Evolutionary conservation across 129 eudicot genomes (phyloP), one percentile per base, ranked within the genome.

Genomic region (Chrysanthemum seticuspe): DNA sequence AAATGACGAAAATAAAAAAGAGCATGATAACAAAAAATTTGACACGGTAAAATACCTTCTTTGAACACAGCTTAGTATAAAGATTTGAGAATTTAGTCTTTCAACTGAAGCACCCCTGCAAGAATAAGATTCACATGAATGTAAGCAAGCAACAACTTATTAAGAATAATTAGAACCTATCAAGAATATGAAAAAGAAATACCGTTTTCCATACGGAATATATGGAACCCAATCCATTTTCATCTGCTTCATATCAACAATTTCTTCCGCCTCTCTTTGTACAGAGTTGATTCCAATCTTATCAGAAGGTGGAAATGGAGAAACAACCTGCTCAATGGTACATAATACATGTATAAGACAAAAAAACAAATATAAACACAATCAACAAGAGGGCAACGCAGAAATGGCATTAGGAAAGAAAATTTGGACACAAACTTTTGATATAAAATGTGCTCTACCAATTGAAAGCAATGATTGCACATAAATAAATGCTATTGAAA

Each of bases 211-310:
- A 50, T 87, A 77, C 12, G 98, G 96, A 58, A 92, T 84, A 76
- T 89, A 92, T 15, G 98, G 98, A 60, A 92, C 88, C 98, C 98
- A 89, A 65, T 89, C 98, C 96, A 92, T 89, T 78, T 92, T 92
- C 98, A 92, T 92, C 65, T 79, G 87, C 83, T 87, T 92, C 98
- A 92, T 92, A 58, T 95, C 95, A 55, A 92, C 57, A 74, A 92
- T 92, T 80, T 89, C 95, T 80, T 89, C 96, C 40, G 82, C 68
- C 82, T 87, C 98, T 76, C 89, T 87, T 80, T 92, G 98, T 13
- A 92, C 92, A 9, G 98, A 92, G 73, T 83, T 89, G 10, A 83
- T 76, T 49, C 94, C 97, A 70, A 92, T 89, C 79, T 92, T 92
- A 75, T 92, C 91, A 4, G 97, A 92, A 53, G 97, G 97, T 34